Evolutionary conservation across 352 stramenopile genomes (phyloP).

Genomic region (Phytophthora hibernalis): DNA sequence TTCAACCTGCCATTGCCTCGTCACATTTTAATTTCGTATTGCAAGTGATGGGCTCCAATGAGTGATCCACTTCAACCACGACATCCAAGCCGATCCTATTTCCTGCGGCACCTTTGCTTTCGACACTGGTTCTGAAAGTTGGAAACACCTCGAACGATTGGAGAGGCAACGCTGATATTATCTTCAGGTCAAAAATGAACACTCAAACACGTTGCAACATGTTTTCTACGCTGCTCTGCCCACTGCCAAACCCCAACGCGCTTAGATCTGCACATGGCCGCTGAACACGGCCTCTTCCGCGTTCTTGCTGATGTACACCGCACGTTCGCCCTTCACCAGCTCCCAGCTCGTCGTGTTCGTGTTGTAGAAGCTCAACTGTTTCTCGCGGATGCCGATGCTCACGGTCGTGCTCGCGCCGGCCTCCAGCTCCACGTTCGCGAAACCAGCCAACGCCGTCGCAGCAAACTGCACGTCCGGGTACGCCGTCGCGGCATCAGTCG

Average conservation of each 20-base stretch:
- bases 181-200: no score
- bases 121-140: no score
- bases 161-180: constrained; percentile 5
- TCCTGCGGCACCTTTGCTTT: no score
- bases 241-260: background rate
- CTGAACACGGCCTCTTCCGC: constrained; percentile 34
- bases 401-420: constrained; percentile 36
- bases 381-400: constrained; percentile 37
- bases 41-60: no score
- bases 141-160: no score
- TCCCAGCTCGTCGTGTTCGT: constrained; percentile 36
- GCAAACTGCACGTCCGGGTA: constrained; percentile 41
- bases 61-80: no score
- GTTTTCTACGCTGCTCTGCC: background rate
- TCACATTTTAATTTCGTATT: no score
- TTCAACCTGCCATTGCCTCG: no score
- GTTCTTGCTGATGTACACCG: constrained; percentile 39
- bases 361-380: constrained; percentile 44
- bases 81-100: no score
- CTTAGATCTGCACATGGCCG: constrained; percentile 35
- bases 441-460: constrained; percentile 35
- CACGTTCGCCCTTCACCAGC: constrained; percentile 23
- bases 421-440: constrained; percentile 43
- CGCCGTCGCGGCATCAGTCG: constrained; percentile 25
- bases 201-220: constrained; percentile 8